Evolutionary conservation across 1,139 yeast species (phyloP), one percentile per base, ranked within the genome.

Genomic region (Kodamaea anthophila): DNA sequence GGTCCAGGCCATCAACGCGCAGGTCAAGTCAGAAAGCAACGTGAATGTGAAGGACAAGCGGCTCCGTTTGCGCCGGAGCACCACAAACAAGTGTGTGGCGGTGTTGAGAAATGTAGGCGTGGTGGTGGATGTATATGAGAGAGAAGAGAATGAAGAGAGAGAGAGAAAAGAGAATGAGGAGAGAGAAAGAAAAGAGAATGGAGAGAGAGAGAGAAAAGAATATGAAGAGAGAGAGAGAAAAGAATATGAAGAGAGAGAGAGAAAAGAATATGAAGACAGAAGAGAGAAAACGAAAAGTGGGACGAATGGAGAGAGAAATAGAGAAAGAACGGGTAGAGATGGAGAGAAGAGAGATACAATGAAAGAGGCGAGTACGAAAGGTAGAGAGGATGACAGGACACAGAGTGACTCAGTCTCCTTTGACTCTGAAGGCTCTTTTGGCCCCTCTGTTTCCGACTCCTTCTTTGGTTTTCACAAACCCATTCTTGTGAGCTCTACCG

Each of bases 61-160:
- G 13, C 25, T 28, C 12, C 19, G 22, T 21, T 60, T 87, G 10
- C 68, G 71, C 31, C 70, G 97, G 10, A 83, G 96, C 0, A 62
- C 57, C 21, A 53, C 49, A 12, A 80, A 82, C 45, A 87, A 87
- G 47, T 65, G 80, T 3, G 46, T 70, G 20, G 53, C 83, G 13
- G 80, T 76, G 30, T 33, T 80, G n/a, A 60, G 63, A 5, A 74
- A 71, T 10, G 40, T 83, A 9, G 71, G 65, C 24, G 59, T 77
- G 3, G 61, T 59, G 14, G 61, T 77, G 22, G 49, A 50, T 1
- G 62, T 49, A 18, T 53, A 65, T 18, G n/a, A n/a, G n/a, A n/a
- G n/a, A n/a, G n/a, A n/a, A n/a, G n/a, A n/a, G n/a, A n/a, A n/a
- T n/a, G 26, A 9, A 7, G 26, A 24, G 23, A 9, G 9, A 37